Percentiles rank a stretch among this genome's conserved stretches.
Evolutionary conservation across 129 eudicot species (phyloP).

Genomic region (Artemisia tridentata): DNA sequence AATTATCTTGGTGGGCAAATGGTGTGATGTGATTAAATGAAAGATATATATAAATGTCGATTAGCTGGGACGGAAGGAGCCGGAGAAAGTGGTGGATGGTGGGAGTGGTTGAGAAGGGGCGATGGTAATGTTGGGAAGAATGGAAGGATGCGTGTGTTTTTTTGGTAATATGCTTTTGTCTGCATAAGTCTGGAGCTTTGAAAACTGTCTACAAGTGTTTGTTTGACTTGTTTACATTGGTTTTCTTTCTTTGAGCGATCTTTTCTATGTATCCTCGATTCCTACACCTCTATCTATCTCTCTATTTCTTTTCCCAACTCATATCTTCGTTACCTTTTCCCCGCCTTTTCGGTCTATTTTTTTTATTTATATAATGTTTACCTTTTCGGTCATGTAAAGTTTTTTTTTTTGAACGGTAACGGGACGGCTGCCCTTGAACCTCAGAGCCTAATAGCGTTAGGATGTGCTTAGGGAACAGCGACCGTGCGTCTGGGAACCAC

Average conservation of each 20-base stretch:
- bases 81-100: slow-evolving; percentile 16
- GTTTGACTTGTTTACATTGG: slow-evolving; percentile 35
- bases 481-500: too few species aligned
- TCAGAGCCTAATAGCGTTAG: too few species aligned
- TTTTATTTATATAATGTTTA: background rate
- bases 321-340: slow-evolving; percentile 27
- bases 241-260: slow-evolving; percentile 20
- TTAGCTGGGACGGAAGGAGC: slow-evolving; percentile 2
- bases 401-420: too few species aligned
- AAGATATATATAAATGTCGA: background rate
- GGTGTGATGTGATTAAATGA: background rate
- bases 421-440: too few species aligned
- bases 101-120: slow-evolving; percentile 23
- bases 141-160: background rate
- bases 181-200: background rate
- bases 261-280: slow-evolving; percentile 37
- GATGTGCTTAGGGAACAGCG: too few species aligned
- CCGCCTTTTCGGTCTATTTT: slow-evolving; percentile 14
- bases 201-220: slow-evolving; percentile 30
- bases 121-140: slow-evolving; percentile 16
- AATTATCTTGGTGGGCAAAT: background rate
- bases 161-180: slow-evolving; percentile 35
- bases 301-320: slow-evolving; percentile 10
- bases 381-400: background rate
- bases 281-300: slow-evolving; percentile 20